These are phyloP conservation scores for Cornus kousa DNA, from an alignment of 148 eudicot genomes.

Conservation along the genomic window DNA sequence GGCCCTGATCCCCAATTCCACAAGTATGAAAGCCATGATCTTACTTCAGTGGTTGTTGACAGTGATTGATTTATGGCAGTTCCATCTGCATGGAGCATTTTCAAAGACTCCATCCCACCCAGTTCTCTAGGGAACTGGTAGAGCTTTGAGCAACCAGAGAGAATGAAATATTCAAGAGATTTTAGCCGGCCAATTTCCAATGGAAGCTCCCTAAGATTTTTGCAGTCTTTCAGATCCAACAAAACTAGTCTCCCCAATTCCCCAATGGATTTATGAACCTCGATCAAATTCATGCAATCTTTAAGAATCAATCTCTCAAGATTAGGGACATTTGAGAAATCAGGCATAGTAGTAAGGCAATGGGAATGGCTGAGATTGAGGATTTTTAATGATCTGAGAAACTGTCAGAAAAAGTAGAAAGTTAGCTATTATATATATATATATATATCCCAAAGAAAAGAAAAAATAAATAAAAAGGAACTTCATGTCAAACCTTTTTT, in stretches of 20 bases:
- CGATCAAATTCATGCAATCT: slow-evolving; percentile 6
- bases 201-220: neutral
- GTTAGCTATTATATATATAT: no score
- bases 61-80: neutral
- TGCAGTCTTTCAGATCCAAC: neutral
- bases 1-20: neutral
- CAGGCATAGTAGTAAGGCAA: no score
- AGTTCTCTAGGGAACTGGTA: neutral
- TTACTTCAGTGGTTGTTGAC: neutral
- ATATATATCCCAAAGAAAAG: no score
- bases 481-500: no score
- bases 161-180: neutral
- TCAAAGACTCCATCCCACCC: neutral
- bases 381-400: no score
- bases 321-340: neutral
- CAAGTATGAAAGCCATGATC: neutral
- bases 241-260: neutral
- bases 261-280: neutral
- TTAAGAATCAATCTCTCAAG: slow-evolving; percentile 8
- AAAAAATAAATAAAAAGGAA: no score
- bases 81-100: neutral
- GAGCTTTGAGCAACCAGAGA: slow-evolving; percentile 3
- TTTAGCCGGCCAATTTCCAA: neutral
- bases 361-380: no score
- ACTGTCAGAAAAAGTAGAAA: no score